phyloP scores from a whole-genome alignment of 768 basidiomycete genomes.

The Mycena epipterygia region DNA sequence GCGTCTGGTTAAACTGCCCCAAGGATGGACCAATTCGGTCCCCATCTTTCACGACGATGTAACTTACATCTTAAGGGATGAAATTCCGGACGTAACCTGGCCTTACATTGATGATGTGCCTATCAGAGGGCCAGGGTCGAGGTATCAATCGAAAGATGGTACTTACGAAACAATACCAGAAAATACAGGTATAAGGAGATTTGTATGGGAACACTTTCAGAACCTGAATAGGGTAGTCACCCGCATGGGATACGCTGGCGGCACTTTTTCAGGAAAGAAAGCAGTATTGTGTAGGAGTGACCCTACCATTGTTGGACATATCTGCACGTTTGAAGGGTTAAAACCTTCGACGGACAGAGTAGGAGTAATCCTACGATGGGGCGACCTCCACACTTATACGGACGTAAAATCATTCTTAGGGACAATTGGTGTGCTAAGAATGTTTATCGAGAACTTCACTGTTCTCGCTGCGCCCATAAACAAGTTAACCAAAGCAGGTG shows the following conservation, averaged over 20 bases:
- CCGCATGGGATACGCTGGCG: slow-evolving; percentile 44
- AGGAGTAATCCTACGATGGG: slow-evolving; percentile 46
- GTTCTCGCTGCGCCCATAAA: slow-evolving; percentile 36
- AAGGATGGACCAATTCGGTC: slow-evolving; percentile 50
- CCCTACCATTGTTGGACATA: slow-evolving; percentile 49
- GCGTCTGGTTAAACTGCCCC: slow-evolving; percentile 40
- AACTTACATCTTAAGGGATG: neutral
- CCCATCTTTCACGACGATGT: slow-evolving; percentile 1
- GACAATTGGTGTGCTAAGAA: slow-evolving; percentile 41
- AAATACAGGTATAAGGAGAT: slow-evolving; percentile 46
- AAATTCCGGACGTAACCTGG: slow-evolving; percentile 21
- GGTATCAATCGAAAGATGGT: too few species aligned
- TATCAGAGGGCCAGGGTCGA: neutral
- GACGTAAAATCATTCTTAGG: too few species aligned
- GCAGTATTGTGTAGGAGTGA: slow-evolving; percentile 30
- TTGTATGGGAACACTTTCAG: slow-evolving; percentile 53
- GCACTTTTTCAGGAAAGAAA: slow-evolving; percentile 43
- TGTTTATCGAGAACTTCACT: slow-evolving; percentile 49
- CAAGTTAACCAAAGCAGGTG: neutral
- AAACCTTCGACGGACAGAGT: slow-evolving; percentile 42
- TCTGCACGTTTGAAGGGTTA: slow-evolving; percentile 49
- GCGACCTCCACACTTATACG: too few species aligned
- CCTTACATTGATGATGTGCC: slow-evolving; percentile 33
- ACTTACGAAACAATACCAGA: too few species aligned
- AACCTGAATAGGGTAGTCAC: slow-evolving; percentile 49